Percentiles rank a stretch among this genome's conserved stretches.
These are phyloP conservation scores for Trametes meyenii DNA, from an alignment of 768 basidiomycete species.

Conservation along the genomic window DNA sequence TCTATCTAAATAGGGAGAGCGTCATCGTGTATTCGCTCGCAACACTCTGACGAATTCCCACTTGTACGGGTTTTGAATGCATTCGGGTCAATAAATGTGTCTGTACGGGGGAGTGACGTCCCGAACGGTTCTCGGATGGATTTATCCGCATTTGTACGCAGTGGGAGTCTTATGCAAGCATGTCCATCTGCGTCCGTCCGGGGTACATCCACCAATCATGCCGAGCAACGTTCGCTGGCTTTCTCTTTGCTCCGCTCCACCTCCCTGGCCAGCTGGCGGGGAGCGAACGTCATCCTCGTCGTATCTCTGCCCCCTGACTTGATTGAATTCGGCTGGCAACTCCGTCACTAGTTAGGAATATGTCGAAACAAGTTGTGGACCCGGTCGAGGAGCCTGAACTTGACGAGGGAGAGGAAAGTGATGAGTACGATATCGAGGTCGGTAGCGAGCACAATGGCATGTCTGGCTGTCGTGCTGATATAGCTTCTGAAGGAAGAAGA, in stretches of 20 bases:
- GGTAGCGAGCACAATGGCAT: not conserved
- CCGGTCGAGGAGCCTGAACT: conserved; percentile 19
- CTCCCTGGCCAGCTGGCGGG: not conserved
- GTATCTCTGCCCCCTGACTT: not conserved
- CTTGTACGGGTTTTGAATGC: no score
- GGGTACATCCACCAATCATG: conserved; percentile 16
- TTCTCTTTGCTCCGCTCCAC: not conserved
- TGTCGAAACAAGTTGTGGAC: conserved; percentile 19
- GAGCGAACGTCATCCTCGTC: not conserved
- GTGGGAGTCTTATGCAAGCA: conserved; percentile 25
- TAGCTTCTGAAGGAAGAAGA: conserved; percentile 27
- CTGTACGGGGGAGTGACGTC: not conserved
- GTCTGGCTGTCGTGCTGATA: not conserved
- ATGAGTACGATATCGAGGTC: conserved; percentile 34
- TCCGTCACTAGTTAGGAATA: not conserved
- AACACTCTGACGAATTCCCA: no score
- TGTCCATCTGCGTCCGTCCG: conserved; percentile 3
- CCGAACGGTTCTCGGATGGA: not conserved
- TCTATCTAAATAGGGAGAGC: no score
- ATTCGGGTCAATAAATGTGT: not conserved
- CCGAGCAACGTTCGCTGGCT: conserved; percentile 21
- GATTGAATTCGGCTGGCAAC: not conserved
- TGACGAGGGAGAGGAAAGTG: conserved; percentile 34
- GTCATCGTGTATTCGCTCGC: no score
- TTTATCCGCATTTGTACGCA: conserved; percentile 1